Conservation (phyloP, 2,329 filamentous ascomycete species). For the Aspergillus aculeatinus region DNA sequence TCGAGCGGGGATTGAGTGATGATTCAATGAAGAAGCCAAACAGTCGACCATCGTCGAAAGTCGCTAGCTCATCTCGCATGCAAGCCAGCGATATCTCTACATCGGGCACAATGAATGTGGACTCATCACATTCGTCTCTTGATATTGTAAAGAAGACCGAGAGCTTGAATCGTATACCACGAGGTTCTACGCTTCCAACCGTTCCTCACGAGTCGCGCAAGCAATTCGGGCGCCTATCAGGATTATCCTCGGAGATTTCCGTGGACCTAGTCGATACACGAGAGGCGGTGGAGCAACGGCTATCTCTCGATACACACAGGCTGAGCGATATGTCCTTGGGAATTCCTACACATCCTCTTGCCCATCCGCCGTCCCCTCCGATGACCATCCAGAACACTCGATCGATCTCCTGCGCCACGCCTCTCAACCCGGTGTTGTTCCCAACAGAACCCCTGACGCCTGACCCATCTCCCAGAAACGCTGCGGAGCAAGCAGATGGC, state of each 20-base stretch:
- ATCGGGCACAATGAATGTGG: slow-evolving; percentile 28
- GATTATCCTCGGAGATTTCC: slow-evolving; percentile 52
- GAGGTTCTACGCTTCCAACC: slow-evolving; percentile 44
- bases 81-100: slow-evolving; percentile 30
- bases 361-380: slow-evolving; percentile 48
- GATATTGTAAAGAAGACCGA: slow-evolving; percentile 53
- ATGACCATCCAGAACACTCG: slow-evolving; percentile 43
- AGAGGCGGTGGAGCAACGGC: slow-evolving; percentile 34
- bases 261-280: slow-evolving; percentile 50
- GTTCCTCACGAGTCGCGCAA: slow-evolving; percentile 34
- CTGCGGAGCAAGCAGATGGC: slow-evolving; percentile 14
- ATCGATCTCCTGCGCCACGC: slow-evolving; percentile 35
- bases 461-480: slow-evolving; percentile 41
- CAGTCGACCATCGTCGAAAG: slow-evolving; percentile 17
- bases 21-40: slow-evolving; percentile 51
- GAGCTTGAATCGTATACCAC: slow-evolving; percentile 50
- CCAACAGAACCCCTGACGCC: slow-evolving; percentile 43
- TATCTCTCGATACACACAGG: slow-evolving; percentile 35
- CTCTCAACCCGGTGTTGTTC: slow-evolving; percentile 33
- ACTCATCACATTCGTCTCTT: slow-evolving; percentile 50
- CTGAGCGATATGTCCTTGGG: slow-evolving; percentile 39
- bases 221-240: slow-evolving; percentile 54
- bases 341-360: slow-evolving; percentile 46
- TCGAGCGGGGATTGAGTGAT: slow-evolving; percentile 62
- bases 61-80: slow-evolving; percentile 23